Percentiles rank a stretch among this genome's conserved stretches.
These are phyloP conservation scores for Drechslerella stenobrocha DNA, from an alignment of 2,329 filamentous ascomycete species.

Conservation along the genomic window DNA sequence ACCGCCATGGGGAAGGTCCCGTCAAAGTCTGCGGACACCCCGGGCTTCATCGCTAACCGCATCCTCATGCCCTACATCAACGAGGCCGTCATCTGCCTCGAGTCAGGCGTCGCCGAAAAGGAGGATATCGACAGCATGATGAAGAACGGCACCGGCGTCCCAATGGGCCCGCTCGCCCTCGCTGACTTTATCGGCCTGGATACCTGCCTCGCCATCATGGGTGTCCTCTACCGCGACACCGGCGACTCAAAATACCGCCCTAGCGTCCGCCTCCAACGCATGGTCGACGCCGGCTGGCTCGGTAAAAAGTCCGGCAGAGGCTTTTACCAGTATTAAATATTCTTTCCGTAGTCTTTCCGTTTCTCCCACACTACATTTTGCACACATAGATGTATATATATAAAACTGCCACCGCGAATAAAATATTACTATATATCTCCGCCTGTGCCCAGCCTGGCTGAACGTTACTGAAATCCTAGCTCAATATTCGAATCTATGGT, in stretches of 20 bases:
- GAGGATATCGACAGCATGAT: constrained; percentile 97
- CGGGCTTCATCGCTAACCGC: constrained; percentile 92
- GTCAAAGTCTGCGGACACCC: constrained; percentile 82
- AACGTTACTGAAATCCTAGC: no score
- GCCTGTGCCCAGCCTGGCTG: no score
- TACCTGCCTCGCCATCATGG: constrained; percentile 96
- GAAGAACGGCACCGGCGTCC: constrained; percentile 98
- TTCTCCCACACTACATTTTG: not conserved
- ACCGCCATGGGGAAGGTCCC: constrained; percentile 90
- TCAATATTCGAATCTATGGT: no score
- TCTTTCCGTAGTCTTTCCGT: not conserved
- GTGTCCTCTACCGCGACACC: constrained; percentile 84
- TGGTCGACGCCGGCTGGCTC: constrained; percentile 97
- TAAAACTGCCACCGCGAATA: no score
- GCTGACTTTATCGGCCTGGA: constrained; percentile 98
- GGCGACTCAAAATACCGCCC: constrained; percentile 96
- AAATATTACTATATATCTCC: no score
- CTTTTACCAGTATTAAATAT: constrained; percentile 77
- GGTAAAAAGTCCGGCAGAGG: constrained; percentile 97
- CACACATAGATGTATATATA: no score
- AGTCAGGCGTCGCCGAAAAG: constrained; percentile 83
- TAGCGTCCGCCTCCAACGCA: constrained; percentile 81
- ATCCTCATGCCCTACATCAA: constrained; percentile 99
- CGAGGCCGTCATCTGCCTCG: constrained; percentile 92
- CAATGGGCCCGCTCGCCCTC: constrained; percentile 91